Evolutionary conservation across 2,329 filamentous ascomycete species (phyloP).

Genomic region (Xylariaceae sp.): DNA sequence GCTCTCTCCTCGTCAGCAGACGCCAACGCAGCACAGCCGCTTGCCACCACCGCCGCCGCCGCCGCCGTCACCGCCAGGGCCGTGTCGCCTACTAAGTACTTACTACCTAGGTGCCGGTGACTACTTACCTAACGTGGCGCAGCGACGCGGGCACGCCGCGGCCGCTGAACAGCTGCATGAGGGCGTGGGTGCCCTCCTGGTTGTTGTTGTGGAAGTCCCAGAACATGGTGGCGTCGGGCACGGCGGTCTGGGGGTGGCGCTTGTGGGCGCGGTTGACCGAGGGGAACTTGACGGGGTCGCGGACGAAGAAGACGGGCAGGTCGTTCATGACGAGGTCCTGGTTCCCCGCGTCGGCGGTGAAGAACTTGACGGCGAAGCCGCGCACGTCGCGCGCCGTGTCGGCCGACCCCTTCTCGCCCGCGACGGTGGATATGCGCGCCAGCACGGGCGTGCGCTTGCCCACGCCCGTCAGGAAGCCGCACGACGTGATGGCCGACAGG

Average conservation of each 20-base stretch:
- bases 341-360: slow-evolving; percentile 13
- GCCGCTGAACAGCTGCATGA: slow-evolving; percentile 45
- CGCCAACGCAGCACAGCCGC: too few relatives aligned
- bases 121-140: slow-evolving; percentile 34
- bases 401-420: slow-evolving; percentile 14
- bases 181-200: slow-evolving; percentile 40
- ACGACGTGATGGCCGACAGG: slow-evolving; percentile 17
- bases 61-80: too few relatives aligned
- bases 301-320: slow-evolving; percentile 18
- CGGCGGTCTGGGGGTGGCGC: slow-evolving; percentile 12
- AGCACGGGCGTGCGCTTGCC: slow-evolving; percentile 18
- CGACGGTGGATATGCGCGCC: slow-evolving; percentile 18
- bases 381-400: slow-evolving; percentile 17
- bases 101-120: too few relatives aligned
- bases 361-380: slow-evolving; percentile 19
- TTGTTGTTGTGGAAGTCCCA: slow-evolving; percentile 28
- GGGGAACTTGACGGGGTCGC: slow-evolving; percentile 18
- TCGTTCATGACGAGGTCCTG: slow-evolving; percentile 16
- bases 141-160: slow-evolving; percentile 40
- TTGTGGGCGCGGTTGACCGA: slow-evolving; percentile 18
- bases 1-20: too few relatives aligned
- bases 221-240: slow-evolving; percentile 17
- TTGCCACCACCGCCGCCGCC: too few relatives aligned
- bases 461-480: slow-evolving; percentile 15
- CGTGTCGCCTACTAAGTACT: too few relatives aligned